Evolutionary conservation across 2,329 filamentous ascomycete species (phyloP), one percentile per base, ranked within the genome.

Genomic region (Aaosphaeria arxii): DNA sequence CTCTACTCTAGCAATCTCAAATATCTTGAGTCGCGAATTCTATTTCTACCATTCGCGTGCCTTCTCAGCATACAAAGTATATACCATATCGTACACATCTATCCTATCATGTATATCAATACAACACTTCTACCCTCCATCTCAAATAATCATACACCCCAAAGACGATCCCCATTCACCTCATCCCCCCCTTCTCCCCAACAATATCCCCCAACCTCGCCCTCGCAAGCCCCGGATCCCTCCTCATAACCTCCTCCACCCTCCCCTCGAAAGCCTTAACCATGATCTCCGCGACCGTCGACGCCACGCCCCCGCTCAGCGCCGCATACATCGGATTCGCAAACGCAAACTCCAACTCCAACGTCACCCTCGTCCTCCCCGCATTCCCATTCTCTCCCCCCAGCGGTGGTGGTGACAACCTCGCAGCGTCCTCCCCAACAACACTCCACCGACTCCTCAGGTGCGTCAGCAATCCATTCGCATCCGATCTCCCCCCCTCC

Each of bases 231-330:
- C 44, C 50, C 6, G 61, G 54, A 44, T 61, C 54, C 31, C 46
- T 50, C 17, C 46, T 54, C 54, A 75, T 47, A 42, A 89, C 66
- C 60, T 81, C 75, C 64, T 76, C 76, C 5, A 94, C 91, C 63
- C 88, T 80, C 71, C 83, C 82, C 74, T 96, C 91, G 75, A 99
- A 99, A 1, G 94, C 92, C 69, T 89, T 85, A 56, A 97, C 88
- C 91, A 99, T 96, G 55, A 88, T 78, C 4, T 84, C 85, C 1
- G 90, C 92, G 54, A 96, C 84, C 72, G 89, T 90, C 31, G 89
- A 87, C 55, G 90, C 89, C 28, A 94, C 85, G 32, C 88, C 86
- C 35, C 84, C 80, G 67, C 91, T 94, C 64, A 96, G 77, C 17
- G 88, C 84, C 39, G 85, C 86, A 73, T 96, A 95, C 48, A 96